Percentiles rank a stretch among this genome's conserved stretches.
phyloP scores from a whole-genome alignment of 108 stramenopile genomes.

The Cyclotella kingstonii region DNA sequence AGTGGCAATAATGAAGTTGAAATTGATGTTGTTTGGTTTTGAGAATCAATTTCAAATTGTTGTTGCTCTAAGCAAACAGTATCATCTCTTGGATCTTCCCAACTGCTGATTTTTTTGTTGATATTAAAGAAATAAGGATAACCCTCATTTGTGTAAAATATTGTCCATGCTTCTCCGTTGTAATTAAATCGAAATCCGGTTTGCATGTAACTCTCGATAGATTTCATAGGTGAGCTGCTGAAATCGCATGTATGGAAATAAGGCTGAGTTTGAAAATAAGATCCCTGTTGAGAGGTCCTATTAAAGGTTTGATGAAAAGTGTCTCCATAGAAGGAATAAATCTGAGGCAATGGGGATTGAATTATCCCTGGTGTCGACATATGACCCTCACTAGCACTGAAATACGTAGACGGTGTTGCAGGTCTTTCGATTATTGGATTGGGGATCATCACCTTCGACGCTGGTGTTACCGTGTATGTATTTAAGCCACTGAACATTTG shows the following conservation, averaged over 20 bases:
- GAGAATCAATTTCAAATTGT: too few species aligned
- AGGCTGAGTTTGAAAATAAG: background rate
- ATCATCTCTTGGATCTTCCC: slow-evolving; percentile 27
- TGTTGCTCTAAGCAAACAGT: too few species aligned
- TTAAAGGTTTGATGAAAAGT: too few species aligned
- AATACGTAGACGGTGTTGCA: slow-evolving; percentile 7
- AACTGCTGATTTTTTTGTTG: slow-evolving; percentile 14
- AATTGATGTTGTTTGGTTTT: too few species aligned
- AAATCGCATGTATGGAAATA: background rate
- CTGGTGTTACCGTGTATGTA: slow-evolving; percentile 15
- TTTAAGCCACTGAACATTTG: slow-evolving; percentile 27
- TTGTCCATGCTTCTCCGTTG: slow-evolving; percentile 10
- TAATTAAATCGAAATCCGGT: slow-evolving; percentile 11
- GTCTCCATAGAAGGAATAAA: too few species aligned
- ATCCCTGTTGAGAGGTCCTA: background rate
- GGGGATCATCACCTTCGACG: background rate
- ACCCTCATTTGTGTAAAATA: slow-evolving; percentile 20
- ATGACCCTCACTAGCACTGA: background rate
- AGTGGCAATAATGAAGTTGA: too few species aligned
- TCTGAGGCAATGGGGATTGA: too few species aligned
- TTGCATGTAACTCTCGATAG: too few species aligned
- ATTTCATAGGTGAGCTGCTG: too few species aligned
- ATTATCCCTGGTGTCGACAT: slow-evolving; percentile 3
- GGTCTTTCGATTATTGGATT: background rate
- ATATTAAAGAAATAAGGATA: slow-evolving; percentile 28